phyloP scores from a whole-genome alignment of 192 early-diverging fungal genomes.

The Spinellus fusiger region DNA sequence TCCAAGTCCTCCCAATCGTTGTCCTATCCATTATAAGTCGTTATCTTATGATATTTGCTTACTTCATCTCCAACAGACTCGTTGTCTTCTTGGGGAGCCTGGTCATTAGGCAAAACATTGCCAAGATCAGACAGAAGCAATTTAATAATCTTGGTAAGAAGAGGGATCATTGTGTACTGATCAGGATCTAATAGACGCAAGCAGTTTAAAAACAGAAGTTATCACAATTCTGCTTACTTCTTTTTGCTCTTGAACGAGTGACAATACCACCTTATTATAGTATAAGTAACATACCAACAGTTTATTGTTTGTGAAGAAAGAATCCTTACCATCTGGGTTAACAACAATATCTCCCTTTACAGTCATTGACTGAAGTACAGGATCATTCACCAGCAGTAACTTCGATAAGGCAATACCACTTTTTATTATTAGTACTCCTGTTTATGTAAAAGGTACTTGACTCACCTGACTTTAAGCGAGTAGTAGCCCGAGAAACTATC shows the following conservation, averaged over 20 bases:
- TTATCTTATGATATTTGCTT: conserved; percentile 7
- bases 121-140: conserved; percentile 77
- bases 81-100: conserved; percentile 48
- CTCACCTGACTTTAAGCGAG: conserved; percentile 71
- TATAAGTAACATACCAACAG: not conserved
- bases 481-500: conserved; percentile 79
- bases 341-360: conserved; percentile 82
- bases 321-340: conserved; percentile 21
- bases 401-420: conserved; percentile 76
- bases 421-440: not conserved
- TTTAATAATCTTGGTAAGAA: conserved; percentile 81
- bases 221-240: conserved; percentile 26
- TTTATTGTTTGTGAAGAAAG: not conserved
- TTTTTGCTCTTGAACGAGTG: conserved; percentile 45
- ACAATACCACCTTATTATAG: conserved; percentile 39
- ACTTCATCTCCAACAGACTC: conserved; percentile 55
- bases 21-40: not conserved
- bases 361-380: conserved; percentile 53
- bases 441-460: not conserved
- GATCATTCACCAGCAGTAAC: conserved; percentile 61
- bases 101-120: conserved; percentile 49
- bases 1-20: conserved; percentile 62
- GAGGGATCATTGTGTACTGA: conserved; percentile 70
- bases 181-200: conserved; percentile 55
- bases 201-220: not conserved